Evolutionary conservation across 2,329 filamentous ascomycete species (phyloP).

Genomic region (Magnaporthales sp.): DNA sequence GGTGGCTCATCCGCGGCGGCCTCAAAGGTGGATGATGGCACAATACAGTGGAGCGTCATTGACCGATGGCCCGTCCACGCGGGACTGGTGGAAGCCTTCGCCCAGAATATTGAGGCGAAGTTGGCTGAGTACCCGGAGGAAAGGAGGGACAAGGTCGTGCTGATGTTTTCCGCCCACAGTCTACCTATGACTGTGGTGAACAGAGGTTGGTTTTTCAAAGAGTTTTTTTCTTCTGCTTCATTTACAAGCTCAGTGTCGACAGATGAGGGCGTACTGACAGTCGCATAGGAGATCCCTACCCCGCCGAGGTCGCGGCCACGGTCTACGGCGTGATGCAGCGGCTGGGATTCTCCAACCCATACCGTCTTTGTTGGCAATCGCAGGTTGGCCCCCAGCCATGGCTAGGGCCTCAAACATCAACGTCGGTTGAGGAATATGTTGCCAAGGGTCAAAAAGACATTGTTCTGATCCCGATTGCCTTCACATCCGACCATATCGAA

Average conservation of each 20-base stretch:
- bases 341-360: conserved; percentile 79
- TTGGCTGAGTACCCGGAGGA: conserved; percentile 78
- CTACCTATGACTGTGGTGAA: conserved; percentile 97
- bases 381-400: conserved; percentile 94
- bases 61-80: conserved; percentile 93
- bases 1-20: conserved; percentile 18
- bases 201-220: conserved; percentile 53
- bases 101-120: conserved; percentile 81
- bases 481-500: conserved; percentile 98
- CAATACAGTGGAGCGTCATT: conserved; percentile 94
- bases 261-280: conserved; percentile 11
- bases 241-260: conserved; percentile 12
- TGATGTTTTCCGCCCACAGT: conserved; percentile 93
- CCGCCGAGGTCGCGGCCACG: conserved; percentile 89
- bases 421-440: conserved; percentile 82
- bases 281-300: conserved; percentile 79
- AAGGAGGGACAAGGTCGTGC: conserved; percentile 67
- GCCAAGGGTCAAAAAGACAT: conserved; percentile 87
- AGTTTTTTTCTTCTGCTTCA: too few relatives aligned
- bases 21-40: conserved; percentile 38
- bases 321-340: conserved; percentile 95
- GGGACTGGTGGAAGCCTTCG: conserved; percentile 85
- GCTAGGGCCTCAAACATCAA: conserved; percentile 88
- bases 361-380: conserved; percentile 94
- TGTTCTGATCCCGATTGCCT: conserved; percentile 87